These are phyloP conservation scores for Boletellus sp. DNA, from an alignment of 768 basidiomycete species.

Conservation along the genomic window DNA sequence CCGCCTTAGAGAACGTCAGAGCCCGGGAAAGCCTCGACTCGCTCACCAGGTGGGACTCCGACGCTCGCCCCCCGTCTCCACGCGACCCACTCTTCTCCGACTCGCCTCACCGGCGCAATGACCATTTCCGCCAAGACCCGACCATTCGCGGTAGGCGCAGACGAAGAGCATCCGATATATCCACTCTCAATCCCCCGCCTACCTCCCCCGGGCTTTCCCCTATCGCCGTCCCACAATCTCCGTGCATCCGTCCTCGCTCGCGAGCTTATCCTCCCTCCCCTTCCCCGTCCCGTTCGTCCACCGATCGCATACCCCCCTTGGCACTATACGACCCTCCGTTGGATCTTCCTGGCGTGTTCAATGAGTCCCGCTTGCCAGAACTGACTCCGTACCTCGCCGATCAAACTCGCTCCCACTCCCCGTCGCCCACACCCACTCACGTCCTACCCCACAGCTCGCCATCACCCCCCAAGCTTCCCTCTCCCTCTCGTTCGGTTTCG, in stretches of 20 bases:
- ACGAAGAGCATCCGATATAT: conserved; percentile 48
- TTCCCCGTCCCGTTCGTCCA: conserved; percentile 43
- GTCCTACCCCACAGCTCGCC: conserved; percentile 24
- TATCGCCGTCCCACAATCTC: conserved; percentile 34
- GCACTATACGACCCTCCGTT: conserved; percentile 21
- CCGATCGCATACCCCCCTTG: conserved; percentile 33
- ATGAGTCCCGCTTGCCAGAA: conserved; percentile 2
- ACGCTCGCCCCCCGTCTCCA: conserved; percentile 26
- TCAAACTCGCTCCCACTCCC: conserved; percentile 23
- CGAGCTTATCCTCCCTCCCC: conserved; percentile 54
- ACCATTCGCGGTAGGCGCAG: conserved; percentile 57
- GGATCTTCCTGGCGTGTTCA: background rate
- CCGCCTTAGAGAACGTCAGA: conserved; percentile 52
- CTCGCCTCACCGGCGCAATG: conserved; percentile 56
- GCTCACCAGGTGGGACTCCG: conserved; percentile 22
- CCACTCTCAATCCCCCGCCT: conserved; percentile 30
- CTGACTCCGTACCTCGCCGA: conserved; percentile 1
- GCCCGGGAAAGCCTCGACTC: conserved; percentile 44
- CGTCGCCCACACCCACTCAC: conserved; percentile 40
- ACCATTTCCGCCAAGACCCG: conserved; percentile 40
- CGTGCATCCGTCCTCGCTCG: conserved; percentile 40
- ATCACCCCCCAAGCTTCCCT: conserved; percentile 12
- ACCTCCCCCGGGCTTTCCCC: conserved; percentile 25
- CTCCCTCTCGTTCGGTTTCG: conserved; percentile 35
- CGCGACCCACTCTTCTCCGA: conserved; percentile 47